A percentile compares a stretch with the other conserved stretches of the same genome.
Conservation (phyloP, 371 early-diverging fungal species). For the Capillidium rhysosporum region DNA sequence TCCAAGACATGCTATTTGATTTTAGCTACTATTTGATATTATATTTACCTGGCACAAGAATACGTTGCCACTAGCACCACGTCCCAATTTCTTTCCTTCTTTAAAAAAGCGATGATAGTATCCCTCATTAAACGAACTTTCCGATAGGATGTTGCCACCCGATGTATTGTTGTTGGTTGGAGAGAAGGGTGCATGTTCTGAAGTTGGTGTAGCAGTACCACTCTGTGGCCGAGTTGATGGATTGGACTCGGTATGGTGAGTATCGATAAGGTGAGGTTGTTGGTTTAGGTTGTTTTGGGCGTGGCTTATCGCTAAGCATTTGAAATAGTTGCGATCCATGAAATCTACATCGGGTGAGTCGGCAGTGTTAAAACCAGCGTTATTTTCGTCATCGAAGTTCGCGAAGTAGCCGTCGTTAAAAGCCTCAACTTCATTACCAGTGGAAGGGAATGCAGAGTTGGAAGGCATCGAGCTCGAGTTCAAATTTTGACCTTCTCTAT, state of each 20-base stretch:
- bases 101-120: conserved; percentile 90
- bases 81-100: conserved; percentile 65
- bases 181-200: conserved; percentile 1
- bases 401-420: background rate
- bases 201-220: background rate
- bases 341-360: conserved; percentile 15
- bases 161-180: conserved; percentile 9
- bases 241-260: background rate
- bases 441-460: background rate
- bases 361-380: background rate
- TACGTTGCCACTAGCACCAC: conserved; percentile 80
- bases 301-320: conserved; percentile 9
- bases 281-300: background rate
- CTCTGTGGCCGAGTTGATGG: conserved; percentile 2
- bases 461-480: background rate
- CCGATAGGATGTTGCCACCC: conserved; percentile 7
- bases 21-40: background rate
- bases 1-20: conserved; percentile 46
- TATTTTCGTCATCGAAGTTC: background rate
- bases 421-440: background rate
- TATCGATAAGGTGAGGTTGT: background rate
- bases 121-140: conserved; percentile 59
- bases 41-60: conserved; percentile 52
- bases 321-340: conserved; percentile 45
- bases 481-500: background rate